Conservation (phyloP, 768 basidiomycete genomes). For the Lentinula lateritia region DNA sequence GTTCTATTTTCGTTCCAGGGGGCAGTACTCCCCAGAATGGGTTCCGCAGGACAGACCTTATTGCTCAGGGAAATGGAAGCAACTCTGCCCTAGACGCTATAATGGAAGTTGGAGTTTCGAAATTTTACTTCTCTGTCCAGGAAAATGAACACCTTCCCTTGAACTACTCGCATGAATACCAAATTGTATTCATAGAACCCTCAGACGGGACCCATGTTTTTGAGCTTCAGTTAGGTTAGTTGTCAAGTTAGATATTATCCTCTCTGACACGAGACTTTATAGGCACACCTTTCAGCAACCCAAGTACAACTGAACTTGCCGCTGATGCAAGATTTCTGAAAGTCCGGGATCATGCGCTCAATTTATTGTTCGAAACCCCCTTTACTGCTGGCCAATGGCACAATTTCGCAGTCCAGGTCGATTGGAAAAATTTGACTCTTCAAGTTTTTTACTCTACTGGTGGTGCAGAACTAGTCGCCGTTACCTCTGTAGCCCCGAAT, state of each 20-base stretch:
- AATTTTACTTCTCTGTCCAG: conserved; percentile 47
- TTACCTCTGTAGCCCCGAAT: conserved; percentile 38
- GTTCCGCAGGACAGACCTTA: conserved; percentile 56
- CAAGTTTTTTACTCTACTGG: conserved; percentile 47
- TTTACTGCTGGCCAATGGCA: conserved; percentile 45
- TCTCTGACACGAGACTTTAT: background rate
- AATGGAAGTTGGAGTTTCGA: conserved; percentile 38
- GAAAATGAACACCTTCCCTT: conserved; percentile 34
- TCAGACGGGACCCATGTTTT: conserved; percentile 57
- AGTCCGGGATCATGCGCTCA: conserved; percentile 48
- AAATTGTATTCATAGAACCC: conserved; percentile 59
- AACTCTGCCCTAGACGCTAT: conserved; percentile 28
- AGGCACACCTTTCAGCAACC: conserved; percentile 56
- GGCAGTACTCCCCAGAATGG: conserved; percentile 42
- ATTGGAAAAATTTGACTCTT: conserved; percentile 48
- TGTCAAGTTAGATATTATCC: background rate
- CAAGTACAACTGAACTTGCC: conserved; percentile 37
- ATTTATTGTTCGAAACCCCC: conserved; percentile 42
- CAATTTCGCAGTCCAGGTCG: conserved; percentile 54
- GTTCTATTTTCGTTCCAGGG: conserved; percentile 51
- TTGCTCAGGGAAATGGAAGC: conserved; percentile 39
- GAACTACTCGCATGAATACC: conserved; percentile 56
- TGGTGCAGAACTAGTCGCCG: conserved; percentile 29
- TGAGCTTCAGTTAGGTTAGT: conserved; percentile 50
- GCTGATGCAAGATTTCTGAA: conserved; percentile 44